phyloP scores from a whole-genome alignment of 2,329 filamentous ascomycete species.

The Scedosporium aurantiacum region DNA sequence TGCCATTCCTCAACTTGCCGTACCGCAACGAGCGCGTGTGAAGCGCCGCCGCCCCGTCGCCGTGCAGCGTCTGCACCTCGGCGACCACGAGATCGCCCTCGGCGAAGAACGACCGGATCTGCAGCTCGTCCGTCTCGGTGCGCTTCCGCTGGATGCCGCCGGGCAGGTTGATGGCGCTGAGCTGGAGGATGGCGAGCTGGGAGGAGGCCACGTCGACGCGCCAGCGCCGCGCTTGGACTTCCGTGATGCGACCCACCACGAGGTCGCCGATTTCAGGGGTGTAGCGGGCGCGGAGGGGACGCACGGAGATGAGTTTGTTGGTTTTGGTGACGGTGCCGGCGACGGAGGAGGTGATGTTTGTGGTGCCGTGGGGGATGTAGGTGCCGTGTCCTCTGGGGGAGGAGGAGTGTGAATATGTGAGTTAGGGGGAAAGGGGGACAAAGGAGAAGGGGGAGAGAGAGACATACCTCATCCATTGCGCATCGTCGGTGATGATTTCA shows the following conservation, averaged over 20 bases:
- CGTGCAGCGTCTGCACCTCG: constrained; percentile 82
- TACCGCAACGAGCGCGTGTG: constrained; percentile 89
- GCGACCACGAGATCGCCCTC: constrained; percentile 91
- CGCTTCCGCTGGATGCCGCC: constrained; percentile 84
- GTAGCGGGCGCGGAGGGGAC: constrained; percentile 83
- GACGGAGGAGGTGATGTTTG: constrained; percentile 76
- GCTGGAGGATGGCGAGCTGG: constrained; percentile 72
- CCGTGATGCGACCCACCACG: constrained; percentile 84
- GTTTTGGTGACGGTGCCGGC: constrained; percentile 85
- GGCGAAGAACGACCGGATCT: constrained; percentile 93
- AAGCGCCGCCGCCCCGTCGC: constrained; percentile 74
- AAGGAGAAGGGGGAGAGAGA: neutral
- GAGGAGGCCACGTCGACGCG: constrained; percentile 87
- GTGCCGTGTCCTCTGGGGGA: constrained; percentile 75
- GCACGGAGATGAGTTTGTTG: constrained; percentile 91
- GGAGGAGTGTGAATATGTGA: neutral
- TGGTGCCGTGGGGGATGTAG: constrained; percentile 52
- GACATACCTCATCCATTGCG: constrained; percentile 84
- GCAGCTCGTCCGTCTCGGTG: constrained; percentile 91
- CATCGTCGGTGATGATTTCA: constrained; percentile 75
- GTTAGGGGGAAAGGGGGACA: constrained; percentile 2
- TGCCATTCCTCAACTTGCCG: constrained; percentile 87
- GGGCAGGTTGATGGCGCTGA: constrained; percentile 86
- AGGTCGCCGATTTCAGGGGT: constrained; percentile 93
- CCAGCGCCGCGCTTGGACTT: constrained; percentile 91